Evolutionary conservation across 2,329 filamentous ascomycete species (phyloP), one percentile per base, ranked within the genome.

Genomic region (Pleomassaria siparia): DNA sequence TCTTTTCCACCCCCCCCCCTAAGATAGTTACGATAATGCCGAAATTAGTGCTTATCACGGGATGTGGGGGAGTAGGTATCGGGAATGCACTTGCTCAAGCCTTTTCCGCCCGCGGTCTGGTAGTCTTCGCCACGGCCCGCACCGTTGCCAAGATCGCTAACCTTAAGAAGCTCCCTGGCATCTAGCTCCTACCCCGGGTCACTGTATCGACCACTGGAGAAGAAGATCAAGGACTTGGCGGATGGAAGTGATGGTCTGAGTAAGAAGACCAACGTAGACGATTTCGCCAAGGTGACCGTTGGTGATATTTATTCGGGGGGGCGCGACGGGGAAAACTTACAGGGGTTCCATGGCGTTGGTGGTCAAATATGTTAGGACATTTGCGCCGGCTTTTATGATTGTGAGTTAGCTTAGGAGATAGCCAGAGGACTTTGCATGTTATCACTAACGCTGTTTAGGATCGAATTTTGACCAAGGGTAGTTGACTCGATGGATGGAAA

Each of bases 21-120:
- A n/a, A n/a, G n/a, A n/a, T n/a, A n/a, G n/a, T n/a, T n/a, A n/a
- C n/a, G n/a, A n/a, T n/a, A n/a, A 24, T 37, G 21, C 10, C 24
- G 8, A 40, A 40, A 40, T 40, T 21, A 22, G 36, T 40, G 3
- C 36, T 40, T 21, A 40, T 40, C 4, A 40, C 36, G 15, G 36
- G 36, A 22, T 40, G 36, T 24, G 15, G 8, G 12, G 7, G 4
- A 8, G 36, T 18, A 13, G 77, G 78, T 28, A 81, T 82, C 43
- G 80, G 80, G 22, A 72, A 82, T 54, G 72, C 77, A 2, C 69
- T 83, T 15, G 79, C 79, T 4, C 71, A 69, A 15, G 77, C 80
- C 54, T 83, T 82, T 59, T 69, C 79, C 49, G 62, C 56, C 18
- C 55, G 65, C 52, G 64, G 64, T 52, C 13, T 39, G 5, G 12